Evolutionary conservation across 441 rosid genomes (phyloP), one percentile per base, ranked within the genome.

Genomic region (Rhodomyrtus psidioides): DNA sequence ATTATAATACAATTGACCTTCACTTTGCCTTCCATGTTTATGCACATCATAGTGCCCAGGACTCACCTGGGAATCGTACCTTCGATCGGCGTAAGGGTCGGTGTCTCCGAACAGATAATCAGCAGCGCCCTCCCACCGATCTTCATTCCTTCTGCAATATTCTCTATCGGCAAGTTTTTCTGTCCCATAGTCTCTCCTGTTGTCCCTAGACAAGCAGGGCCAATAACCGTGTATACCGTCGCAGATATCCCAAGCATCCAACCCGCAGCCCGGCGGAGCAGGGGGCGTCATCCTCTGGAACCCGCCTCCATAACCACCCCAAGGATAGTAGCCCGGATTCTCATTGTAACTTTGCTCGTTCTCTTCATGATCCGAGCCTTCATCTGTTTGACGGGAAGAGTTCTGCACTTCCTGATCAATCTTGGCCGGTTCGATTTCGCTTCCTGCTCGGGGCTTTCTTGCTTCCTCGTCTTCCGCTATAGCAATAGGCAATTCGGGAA

Each of bases 211-310:
- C 59, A 91, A 90, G 85, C 98, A 96, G 51, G 98, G 96, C 92
- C 95, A 96, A 88, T 93, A 93, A 12, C 98, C 97, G 24, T 92
- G 94, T 83, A 95, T 28, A 21, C 94, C 89, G 75, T 95, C 98
- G 79, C 99, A 97, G 2, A 97, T 86, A 83, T 97, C 98, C 88
- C 95, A 86, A 3, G 98, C 93, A 86, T 95, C 97, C 87, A 94
- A 91, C 23, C 98, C 98, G 86, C 91, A 93, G 58, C 98, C 98
- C 26, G 94, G 90, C 24, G 95, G 95, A 83, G 93, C 56, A 75
- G 90, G 93, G 75, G 87, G 46, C 85, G 82, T 90, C 81, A 44
- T 85, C 84, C 86, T 89, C 53, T 89, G 49, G 79, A 70, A 39
- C 79, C 79, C 91, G 26, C 27, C 55, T 85, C 88, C 89, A 56